Conservation (phyloP, 2,329 filamentous ascomycete species). For the Blastomyces emzantsi region DNA sequence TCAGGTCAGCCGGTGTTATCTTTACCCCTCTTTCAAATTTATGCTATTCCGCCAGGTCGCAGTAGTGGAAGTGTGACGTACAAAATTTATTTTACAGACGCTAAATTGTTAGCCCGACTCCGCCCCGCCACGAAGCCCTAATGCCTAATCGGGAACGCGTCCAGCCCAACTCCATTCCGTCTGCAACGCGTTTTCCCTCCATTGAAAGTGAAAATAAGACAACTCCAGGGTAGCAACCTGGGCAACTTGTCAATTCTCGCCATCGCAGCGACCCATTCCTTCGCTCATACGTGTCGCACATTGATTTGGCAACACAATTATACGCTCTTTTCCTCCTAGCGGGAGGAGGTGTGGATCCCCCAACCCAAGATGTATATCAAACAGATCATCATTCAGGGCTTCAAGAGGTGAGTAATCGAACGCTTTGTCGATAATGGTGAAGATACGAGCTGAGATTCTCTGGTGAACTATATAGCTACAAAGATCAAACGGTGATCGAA, state of each 20-base stretch:
- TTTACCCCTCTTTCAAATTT: constrained; percentile 1
- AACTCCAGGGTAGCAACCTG: neutral
- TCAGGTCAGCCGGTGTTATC: neutral
- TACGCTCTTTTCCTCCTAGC: neutral
- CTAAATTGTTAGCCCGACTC: constrained; percentile 13
- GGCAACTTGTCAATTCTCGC: neutral
- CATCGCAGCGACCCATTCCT: neutral
- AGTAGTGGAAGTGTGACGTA: constrained; percentile 11
- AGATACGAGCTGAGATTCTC: constrained; percentile 16
- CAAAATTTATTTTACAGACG: constrained; percentile 4
- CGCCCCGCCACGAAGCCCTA: constrained; percentile 12
- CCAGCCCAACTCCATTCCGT: neutral
- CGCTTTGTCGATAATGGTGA: neutral
- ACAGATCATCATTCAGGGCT: constrained; percentile 99
- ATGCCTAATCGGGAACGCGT: constrained; percentile 16
- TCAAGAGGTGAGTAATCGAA: constrained; percentile 71
- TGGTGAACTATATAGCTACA: constrained; percentile 60
- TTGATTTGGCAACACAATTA: neutral
- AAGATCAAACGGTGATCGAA: constrained; percentile 98
- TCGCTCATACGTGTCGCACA: constrained; percentile 1
- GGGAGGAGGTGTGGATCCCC: neutral
- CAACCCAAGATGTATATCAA: constrained; percentile 91
- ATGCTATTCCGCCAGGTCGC: neutral
- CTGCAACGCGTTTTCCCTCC: constrained; percentile 4
- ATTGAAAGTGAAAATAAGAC: neutral